These are phyloP conservation scores for Parietaria judaica DNA, from an alignment of 306 rosid genomes.

Conservation along the genomic window DNA sequence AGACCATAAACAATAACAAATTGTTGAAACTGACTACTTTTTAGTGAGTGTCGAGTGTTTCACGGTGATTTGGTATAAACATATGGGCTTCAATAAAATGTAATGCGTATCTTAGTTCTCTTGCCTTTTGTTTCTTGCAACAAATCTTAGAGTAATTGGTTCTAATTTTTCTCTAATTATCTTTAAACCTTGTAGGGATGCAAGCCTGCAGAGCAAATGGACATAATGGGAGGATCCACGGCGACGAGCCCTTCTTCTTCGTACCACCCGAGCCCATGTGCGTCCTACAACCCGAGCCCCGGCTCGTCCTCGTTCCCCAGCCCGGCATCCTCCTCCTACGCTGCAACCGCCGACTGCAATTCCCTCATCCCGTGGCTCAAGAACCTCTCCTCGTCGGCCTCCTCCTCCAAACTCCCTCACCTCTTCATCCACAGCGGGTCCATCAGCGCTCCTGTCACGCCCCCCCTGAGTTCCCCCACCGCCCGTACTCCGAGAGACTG, in stretches of 20 bases:
- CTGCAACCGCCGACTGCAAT: conserved; percentile 47
- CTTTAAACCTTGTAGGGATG: conserved; percentile 52
- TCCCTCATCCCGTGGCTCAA: conserved; percentile 91
- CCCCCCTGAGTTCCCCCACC: conserved; percentile 88
- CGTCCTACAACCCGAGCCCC: conserved; percentile 87
- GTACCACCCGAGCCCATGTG: conserved; percentile 68
- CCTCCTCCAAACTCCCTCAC: conserved; percentile 62
- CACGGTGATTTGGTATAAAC: too few species aligned
- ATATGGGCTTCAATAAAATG: too few species aligned
- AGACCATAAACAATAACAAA: too few species aligned
- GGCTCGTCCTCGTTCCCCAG: conserved; percentile 87
- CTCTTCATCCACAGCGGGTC: conserved; percentile 55
- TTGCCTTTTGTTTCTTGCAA: too few species aligned
- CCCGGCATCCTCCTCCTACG: conserved; percentile 60
- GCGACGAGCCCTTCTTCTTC: conserved; percentile 67
- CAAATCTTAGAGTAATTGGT: too few species aligned
- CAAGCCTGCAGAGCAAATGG: conserved; percentile 63
- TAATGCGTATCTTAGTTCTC: too few species aligned
- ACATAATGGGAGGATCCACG: conserved; percentile 51
- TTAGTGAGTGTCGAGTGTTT: too few species aligned
- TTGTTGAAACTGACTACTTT: too few species aligned
- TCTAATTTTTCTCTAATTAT: too few species aligned
- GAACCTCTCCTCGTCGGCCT: conserved; percentile 72
- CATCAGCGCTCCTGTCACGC: conserved; percentile 86
- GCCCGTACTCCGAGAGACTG: conserved; percentile 59